Percentiles rank a stretch among this genome's conserved stretches.
Evolutionary conservation across 2,329 filamentous ascomycete genomes (phyloP).

Genomic region (Ceratocystis cubensis): DNA sequence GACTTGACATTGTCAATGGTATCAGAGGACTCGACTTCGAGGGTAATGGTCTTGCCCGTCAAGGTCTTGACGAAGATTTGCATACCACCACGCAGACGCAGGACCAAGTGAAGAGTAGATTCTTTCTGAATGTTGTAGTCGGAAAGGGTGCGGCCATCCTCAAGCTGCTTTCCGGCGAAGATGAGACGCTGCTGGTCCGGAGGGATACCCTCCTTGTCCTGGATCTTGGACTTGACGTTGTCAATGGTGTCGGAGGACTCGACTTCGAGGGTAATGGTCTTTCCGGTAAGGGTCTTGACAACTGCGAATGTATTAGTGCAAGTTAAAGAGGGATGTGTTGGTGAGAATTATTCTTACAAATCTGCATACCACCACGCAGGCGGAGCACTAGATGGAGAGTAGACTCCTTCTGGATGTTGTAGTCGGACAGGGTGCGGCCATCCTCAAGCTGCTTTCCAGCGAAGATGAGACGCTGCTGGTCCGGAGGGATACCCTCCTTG

Average conservation of each 20-base stretch:
- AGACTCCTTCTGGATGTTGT: slow-evolving; percentile 93
- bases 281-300: slow-evolving; percentile 77
- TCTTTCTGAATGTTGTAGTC: slow-evolving; percentile 84
- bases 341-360: slow-evolving; percentile 33
- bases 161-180: slow-evolving; percentile 85
- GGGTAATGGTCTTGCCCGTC: slow-evolving; percentile 87
- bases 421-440: slow-evolving; percentile 79
- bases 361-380: slow-evolving; percentile 63
- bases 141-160: slow-evolving; percentile 78
- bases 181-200: slow-evolving; percentile 91
- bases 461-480: slow-evolving; percentile 89
- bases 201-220: slow-evolving; percentile 86
- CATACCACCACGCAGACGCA: slow-evolving; percentile 56
- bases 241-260: slow-evolving; percentile 85
- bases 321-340: slow-evolving; percentile 27
- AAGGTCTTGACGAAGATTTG: slow-evolving; percentile 72
- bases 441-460: slow-evolving; percentile 90
- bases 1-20: slow-evolving; percentile 95
- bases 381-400: slow-evolving; percentile 71
- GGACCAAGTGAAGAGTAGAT: slow-evolving; percentile 61
- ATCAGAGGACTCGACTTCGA: slow-evolving; percentile 78
- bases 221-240: slow-evolving; percentile 89
- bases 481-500: slow-evolving; percentile 86
- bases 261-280: slow-evolving; percentile 88
- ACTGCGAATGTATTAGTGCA: slow-evolving; percentile 37